A percentile compares a stretch with the other conserved stretches of the same genome.
Conservation (phyloP, 768 basidiomycete genomes). For the Podaxis sp. region DNA sequence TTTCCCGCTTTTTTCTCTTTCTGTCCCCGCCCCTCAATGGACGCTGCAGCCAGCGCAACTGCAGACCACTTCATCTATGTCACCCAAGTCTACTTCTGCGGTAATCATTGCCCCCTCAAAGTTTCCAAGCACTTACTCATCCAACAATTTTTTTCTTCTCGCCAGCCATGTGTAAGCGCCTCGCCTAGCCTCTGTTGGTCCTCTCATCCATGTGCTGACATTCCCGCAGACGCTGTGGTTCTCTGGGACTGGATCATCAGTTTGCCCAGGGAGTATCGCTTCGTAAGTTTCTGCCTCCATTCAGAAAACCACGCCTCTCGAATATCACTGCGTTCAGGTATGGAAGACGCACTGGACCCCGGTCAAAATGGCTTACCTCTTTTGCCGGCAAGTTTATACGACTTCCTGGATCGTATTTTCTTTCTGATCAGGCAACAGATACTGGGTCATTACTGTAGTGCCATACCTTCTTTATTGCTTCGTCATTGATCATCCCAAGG, state of each 20-base stretch:
- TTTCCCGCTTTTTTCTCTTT: conserved; percentile 20
- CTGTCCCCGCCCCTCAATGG: conserved; percentile 25
- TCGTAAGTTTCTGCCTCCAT: conserved; percentile 42
- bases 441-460: conserved; percentile 80
- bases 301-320: conserved; percentile 22
- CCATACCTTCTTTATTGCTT: conserved; percentile 79
- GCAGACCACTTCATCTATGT: conserved; percentile 80
- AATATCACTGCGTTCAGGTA: conserved; percentile 40
- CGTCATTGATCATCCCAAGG: conserved; percentile 62
- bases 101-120: conserved; percentile 44
- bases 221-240: conserved; percentile 65
- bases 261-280: conserved; percentile 73
- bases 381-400: conserved; percentile 64
- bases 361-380: conserved; percentile 79
- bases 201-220: conserved; percentile 26
- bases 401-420: conserved; percentile 16
- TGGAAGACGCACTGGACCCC: conserved; percentile 86
- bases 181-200: conserved; percentile 23
- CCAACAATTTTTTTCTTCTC: conserved; percentile 21
- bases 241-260: conserved; percentile 86
- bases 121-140: conserved; percentile 26
- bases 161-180: conserved; percentile 67
- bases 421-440: conserved; percentile 40
- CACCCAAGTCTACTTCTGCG: conserved; percentile 82
- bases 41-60: conserved; percentile 37